Evolutionary conservation across 345 rosid species (phyloP).

Genomic region (Brassica rapa): DNA sequence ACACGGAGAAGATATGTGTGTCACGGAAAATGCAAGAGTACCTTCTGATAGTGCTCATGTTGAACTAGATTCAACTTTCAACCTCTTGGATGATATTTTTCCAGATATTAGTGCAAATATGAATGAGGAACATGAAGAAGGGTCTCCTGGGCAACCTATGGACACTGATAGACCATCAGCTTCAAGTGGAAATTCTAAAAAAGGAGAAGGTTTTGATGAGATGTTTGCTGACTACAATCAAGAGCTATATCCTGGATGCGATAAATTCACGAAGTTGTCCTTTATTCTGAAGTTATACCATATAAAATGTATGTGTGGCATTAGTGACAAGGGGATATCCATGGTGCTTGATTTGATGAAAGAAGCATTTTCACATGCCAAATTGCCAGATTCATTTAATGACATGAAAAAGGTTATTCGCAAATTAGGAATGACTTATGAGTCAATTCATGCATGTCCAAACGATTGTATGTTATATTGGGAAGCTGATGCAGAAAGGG

Average conservation of each 20-base stretch:
- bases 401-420: background rate
- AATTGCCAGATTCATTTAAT: background rate
- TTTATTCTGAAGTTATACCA: conserved; percentile 4
- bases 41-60: background rate
- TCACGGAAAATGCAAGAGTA: background rate
- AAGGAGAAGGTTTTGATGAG: conserved; percentile 3
- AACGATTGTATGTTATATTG: background rate
- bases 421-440: background rate
- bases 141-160: background rate
- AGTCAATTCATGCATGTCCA: background rate
- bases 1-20: background rate
- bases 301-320: conserved; percentile 4
- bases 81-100: conserved; percentile 4
- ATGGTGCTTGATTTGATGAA: conserved; percentile 12
- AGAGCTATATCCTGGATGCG: background rate
- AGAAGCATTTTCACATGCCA: conserved; percentile 11
- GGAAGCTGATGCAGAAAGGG: background rate
- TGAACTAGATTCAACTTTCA: background rate
- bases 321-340: background rate
- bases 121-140: background rate
- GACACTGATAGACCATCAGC: background rate
- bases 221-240: background rate
- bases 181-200: background rate
- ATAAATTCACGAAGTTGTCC: background rate
- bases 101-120: background rate